Evolutionary conservation across 306 rosid species (phyloP), one percentile per base, ranked within the genome.

Genomic region (Glycine latifolia): DNA sequence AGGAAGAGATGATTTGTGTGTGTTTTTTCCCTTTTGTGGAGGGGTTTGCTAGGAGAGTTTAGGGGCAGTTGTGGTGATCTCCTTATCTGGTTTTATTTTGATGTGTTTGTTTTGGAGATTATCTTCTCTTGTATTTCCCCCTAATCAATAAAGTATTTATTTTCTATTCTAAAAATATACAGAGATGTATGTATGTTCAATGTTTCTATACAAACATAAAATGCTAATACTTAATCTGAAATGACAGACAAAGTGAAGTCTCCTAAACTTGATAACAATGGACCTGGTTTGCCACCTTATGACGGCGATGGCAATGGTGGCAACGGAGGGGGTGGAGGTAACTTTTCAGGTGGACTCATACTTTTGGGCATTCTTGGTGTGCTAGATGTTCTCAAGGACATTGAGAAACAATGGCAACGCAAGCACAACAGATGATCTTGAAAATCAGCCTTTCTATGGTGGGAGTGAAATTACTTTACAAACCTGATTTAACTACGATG

Each of bases 331-430:
- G 98, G 97, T 0, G 97, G 97, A 0, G 93, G 93, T 14, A 97
- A 92, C 31, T 90, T 68, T 54, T 91, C 97, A 0, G 98, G 98
- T 41, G 98, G 99, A 39, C 86, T 90, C 47, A 46, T 76, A 78
- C 92, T 96, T 75, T 81, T 96, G 73, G 98, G 97, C 17, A 84
- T 93, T 86, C 98, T 96, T 81, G 94, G 94, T 59, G 35, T 91
- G 77, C 86, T 96, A 12, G 95, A 94, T 81, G 67, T 96, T 68
- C 73, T 96, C 44, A 93, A 96, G 84, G 98, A 96, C 56, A 85
- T 92, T 76, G 99, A 96, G 88, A 72, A 75, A 11, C 87, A 93
- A 71, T 91, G 90, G 67, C 84, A 81, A 7, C 76, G 83, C 73
- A 80, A 87, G 73, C 73, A 82, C 11, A 73, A 82, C 14, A 81